Base-by-base conservation (phyloP, 257 asterid species). In the Ophiorrhiza pumila region DNA sequence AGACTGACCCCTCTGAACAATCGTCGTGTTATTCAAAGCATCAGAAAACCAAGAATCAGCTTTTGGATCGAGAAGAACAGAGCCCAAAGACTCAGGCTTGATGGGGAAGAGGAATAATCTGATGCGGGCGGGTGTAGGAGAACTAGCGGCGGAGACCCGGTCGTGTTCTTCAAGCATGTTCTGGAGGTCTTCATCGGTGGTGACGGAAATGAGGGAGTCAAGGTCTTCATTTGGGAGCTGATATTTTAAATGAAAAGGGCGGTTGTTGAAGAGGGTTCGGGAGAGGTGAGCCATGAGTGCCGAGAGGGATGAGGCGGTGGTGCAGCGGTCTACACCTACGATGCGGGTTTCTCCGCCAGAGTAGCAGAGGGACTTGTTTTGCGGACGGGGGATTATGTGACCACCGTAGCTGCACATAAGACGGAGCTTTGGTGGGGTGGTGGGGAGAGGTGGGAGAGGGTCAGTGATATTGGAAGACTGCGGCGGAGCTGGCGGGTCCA, bases 361-460 rank as follows among this genome's bases (percentile, higher is more conserved):
- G 76, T 93, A 93, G 79, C 80, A 80, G 37, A 91, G 96, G 39
- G 87, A 79, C 77, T 91, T 91, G 74, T 69, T 83, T 77, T 85
- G 89, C 2, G 97, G 90, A 50, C 97, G 96, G 52, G 97, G 96
- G 29, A 91, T 84, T 53, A 93, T 87, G 84, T 85, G 93, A 31
- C 98, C 97, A 68, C 92, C 93, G 74, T 89, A 88, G 87, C 98
- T 93, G 82, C 96, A 91, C 96, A 93, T 85, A n/a, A 93, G 85
- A 4, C 96, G 96, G 83, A 91, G 81, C 68, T 89, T 93, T 35
- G 81, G 56, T 55, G 86, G 74, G 55, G 77, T 43, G 18, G 80
- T 59, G 62, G 93, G 87, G 80, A 81, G 20, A 78, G 78, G 78
- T 62, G 76, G 79, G 60, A 17, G 75, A 22, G 81, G 66, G 2